Evolutionary conservation across 2,329 filamentous ascomycete species (phyloP).

Genomic region (Fusarium beomiforme): DNA sequence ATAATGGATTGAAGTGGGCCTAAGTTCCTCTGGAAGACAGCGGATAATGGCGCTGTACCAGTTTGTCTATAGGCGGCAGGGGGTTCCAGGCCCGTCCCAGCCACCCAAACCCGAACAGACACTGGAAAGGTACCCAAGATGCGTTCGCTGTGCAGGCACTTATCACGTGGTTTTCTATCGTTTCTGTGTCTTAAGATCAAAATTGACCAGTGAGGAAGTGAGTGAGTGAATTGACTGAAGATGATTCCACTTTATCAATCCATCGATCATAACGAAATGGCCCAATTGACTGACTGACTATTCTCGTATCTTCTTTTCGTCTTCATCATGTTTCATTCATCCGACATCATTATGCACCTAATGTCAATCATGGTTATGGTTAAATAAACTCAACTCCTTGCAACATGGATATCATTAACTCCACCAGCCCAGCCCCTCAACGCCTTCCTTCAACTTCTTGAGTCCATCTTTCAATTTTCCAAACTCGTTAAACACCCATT

Average conservation of each 20-base stretch:
- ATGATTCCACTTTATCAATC: not conserved
- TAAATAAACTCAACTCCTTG: constrained; percentile 9
- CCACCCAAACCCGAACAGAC: constrained; percentile 4
- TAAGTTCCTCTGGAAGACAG: constrained; percentile 31
- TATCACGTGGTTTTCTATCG: constrained; percentile 31
- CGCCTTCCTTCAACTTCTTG: not conserved
- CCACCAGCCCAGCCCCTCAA: not conserved
- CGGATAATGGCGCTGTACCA: constrained; percentile 37
- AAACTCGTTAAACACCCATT: constrained; percentile 37
- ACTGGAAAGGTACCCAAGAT: not conserved
- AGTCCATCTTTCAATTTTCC: not conserved
- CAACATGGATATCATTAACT: constrained; percentile 2
- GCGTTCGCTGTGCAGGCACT: not conserved
- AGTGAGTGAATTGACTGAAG: not conserved
- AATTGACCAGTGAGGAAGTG: no score
- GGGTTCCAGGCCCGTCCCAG: constrained; percentile 18
- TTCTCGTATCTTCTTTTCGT: not conserved
- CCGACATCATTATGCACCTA: not conserved
- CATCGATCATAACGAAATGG: not conserved
- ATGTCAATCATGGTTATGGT: not conserved
- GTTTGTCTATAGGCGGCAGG: constrained; percentile 33
- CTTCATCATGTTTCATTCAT: constrained; percentile 8
- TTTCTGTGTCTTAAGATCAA: not conserved
- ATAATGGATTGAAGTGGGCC: constrained; percentile 41
- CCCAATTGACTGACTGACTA: not conserved